These are phyloP conservation scores for Podosphaera fusca DNA, from an alignment of 2,329 filamentous ascomycete species.

Conservation along the genomic window DNA sequence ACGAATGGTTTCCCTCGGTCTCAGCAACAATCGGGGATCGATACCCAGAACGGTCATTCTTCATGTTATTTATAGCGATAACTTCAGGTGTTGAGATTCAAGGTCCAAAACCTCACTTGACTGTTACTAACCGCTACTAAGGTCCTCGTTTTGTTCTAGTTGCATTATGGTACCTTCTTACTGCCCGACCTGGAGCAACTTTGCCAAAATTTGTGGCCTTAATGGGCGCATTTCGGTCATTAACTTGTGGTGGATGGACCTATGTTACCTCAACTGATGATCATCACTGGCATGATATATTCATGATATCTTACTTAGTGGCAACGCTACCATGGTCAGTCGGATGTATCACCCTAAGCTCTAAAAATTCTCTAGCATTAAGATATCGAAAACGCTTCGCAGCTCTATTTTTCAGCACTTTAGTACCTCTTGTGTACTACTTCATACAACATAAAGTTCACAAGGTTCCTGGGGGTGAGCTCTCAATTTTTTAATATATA, in stretches of 20 bases:
- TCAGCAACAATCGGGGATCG: conserved; percentile 93
- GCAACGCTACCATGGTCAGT: conserved; percentile 87
- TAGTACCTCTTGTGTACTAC: conserved; percentile 81
- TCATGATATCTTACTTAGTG: conserved; percentile 96
- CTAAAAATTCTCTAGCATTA: conserved; percentile 58
- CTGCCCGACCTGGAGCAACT: conserved; percentile 46
- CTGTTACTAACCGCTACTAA: conserved; percentile 16
- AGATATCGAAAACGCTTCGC: conserved; percentile 77
- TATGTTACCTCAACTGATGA: conserved; percentile 97
- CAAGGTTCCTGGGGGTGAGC: conserved; percentile 69
- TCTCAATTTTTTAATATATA: neutral
- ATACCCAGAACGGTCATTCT: conserved; percentile 89
- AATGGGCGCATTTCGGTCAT: conserved; percentile 64
- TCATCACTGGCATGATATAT: conserved; percentile 95
- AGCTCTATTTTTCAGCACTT: conserved; percentile 65
- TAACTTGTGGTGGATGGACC: conserved; percentile 94
- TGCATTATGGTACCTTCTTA: conserved; percentile 77
- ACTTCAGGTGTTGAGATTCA: conserved; percentile 46
- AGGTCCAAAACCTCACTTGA: neutral
- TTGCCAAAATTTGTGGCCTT: conserved; percentile 64
- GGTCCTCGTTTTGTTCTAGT: conserved; percentile 82
- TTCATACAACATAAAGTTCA: conserved; percentile 99
- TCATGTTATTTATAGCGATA: conserved; percentile 91
- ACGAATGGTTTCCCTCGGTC: conserved; percentile 93
- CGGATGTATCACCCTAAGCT: conserved; percentile 66